phyloP scores from a whole-genome alignment of 768 basidiomycete genomes.

The Royoungia palumana region DNA sequence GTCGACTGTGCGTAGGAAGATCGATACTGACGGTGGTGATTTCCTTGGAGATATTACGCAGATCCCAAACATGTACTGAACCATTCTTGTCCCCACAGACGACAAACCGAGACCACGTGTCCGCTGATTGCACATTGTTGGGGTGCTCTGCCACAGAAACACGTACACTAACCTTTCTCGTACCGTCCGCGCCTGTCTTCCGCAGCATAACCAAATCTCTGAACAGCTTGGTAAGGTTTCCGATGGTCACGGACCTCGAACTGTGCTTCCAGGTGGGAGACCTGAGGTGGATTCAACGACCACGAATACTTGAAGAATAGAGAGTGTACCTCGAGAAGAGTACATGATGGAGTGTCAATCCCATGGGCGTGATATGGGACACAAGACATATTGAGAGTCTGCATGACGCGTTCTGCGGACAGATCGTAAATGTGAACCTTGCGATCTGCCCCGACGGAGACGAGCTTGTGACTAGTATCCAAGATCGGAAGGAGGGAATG shows the following conservation, averaged over 20 bases:
- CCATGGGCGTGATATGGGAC: slow-evolving; percentile 42
- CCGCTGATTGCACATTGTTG: slow-evolving; percentile 20
- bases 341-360: slow-evolving; percentile 37
- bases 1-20: background rate
- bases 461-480: slow-evolving; percentile 46
- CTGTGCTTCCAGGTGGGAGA: slow-evolving; percentile 49
- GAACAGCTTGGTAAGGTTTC: slow-evolving; percentile 32
- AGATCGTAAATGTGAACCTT: slow-evolving; percentile 45
- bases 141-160: slow-evolving; percentile 5
- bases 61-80: slow-evolving; percentile 45
- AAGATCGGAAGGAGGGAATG: slow-evolving; percentile 42
- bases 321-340: slow-evolving; percentile 41
- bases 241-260: slow-evolving; percentile 52
- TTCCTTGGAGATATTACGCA: slow-evolving; percentile 35
- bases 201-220: slow-evolving; percentile 44
- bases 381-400: slow-evolving; percentile 41
- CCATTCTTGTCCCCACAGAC: slow-evolving; percentile 45
- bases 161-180: slow-evolving; percentile 39
- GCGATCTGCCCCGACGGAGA: slow-evolving; percentile 49
- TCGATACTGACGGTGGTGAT: slow-evolving; percentile 21
- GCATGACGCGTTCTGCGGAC: slow-evolving; percentile 41
- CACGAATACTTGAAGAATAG: background rate
- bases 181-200: slow-evolving; percentile 40
- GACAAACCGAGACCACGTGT: slow-evolving; percentile 35
- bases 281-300: slow-evolving; percentile 26